Evolutionary conservation across 345 rosid genomes (phyloP).

Genomic region (Citrus sp.): DNA sequence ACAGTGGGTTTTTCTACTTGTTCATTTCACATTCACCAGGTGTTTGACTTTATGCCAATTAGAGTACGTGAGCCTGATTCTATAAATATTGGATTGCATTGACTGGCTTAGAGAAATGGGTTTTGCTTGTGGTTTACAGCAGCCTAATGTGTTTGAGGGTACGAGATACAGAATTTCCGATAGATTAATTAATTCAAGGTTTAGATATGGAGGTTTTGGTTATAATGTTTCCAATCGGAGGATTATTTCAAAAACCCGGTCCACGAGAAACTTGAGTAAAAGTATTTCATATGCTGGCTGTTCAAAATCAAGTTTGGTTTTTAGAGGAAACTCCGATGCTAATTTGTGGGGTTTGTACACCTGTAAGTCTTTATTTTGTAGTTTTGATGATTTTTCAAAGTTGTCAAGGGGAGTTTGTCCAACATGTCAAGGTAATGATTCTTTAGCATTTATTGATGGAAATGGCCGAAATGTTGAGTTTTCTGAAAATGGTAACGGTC

Average conservation of each 20-base stretch:
- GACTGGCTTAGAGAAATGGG: conserved; percentile 44
- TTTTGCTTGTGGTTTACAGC: conserved; percentile 46
- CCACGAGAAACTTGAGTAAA: conserved; percentile 28
- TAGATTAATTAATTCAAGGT: conserved; percentile 27
- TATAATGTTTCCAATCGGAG: conserved; percentile 26
- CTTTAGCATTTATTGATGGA: conserved; percentile 52
- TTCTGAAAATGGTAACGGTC: conserved; percentile 29
- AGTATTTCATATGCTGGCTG: conserved; percentile 20
- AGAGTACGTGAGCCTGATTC: conserved; percentile 22
- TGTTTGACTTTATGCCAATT: conserved; percentile 33
- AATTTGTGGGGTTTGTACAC: conserved; percentile 22
- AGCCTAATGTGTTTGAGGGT: conserved; percentile 38
- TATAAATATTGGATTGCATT: background rate
- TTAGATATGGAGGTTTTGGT: conserved; percentile 35
- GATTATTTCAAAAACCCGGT: conserved; percentile 22
- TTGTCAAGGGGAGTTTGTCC: conserved; percentile 30
- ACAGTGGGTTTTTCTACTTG: background rate
- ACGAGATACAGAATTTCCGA: conserved; percentile 25
- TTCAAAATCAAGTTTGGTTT: conserved; percentile 31
- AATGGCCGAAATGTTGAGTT: conserved; percentile 50
- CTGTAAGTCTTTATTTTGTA: conserved; percentile 26
- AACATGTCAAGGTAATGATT: conserved; percentile 63
- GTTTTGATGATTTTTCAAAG: conserved; percentile 23
- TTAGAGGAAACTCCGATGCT: conserved; percentile 26
- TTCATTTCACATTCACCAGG: conserved; percentile 26